Base-by-base conservation (phyloP, 1,284 basidiomycete species). In the Trametes versicolor region DNA sequence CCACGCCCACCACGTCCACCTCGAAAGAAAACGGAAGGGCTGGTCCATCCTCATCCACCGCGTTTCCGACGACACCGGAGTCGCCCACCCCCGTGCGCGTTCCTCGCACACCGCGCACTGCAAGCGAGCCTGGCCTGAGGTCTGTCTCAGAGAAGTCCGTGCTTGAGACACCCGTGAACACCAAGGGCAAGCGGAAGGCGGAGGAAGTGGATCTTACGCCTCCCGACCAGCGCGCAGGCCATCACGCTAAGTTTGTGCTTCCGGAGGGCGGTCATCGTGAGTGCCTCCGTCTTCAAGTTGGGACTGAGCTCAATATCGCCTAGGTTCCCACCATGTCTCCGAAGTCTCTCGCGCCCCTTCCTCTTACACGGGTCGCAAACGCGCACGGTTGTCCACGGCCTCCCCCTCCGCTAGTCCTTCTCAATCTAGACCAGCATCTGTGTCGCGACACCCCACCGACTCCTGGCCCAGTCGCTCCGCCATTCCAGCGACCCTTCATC, bases 281-380 rank as follows among this genome's bases (percentile, higher is more conserved):
- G 76, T 76, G 47, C 53, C 57, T 58, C 43, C 59, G 21, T 21
- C n/a, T 50, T 49, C 37, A 21, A 23, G 45, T 27, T n/a, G 25
- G 15, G 39, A 13, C 58, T 36, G 21, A 60, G 19, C 62, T 70
- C n/a, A 67, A 48, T 37, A n/a, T 36, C 8, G 27, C 13, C 21
- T 57, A 75, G 75, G 75, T 48, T 65, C 71, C 12, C 70, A 72
- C 37, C 69, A 63, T 45, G 63, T 66, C 8, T 75, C 75, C 17
- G 75, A 76, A 56, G 72, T 66, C 49, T 70, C 79, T 25, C 81
- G 82, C 67, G 86, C 89, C 0, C 90, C 90, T 2, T 90, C 90
- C 1, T 90, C 89, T 1, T 91, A 85, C 70, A 83, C 65, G 1
- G 68, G 86, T 70, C 85, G 86, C 66, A 92, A 92, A 74, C 85